Evolutionary conservation across 768 basidiomycete species (phyloP).

Genomic region (Russula compacta): DNA sequence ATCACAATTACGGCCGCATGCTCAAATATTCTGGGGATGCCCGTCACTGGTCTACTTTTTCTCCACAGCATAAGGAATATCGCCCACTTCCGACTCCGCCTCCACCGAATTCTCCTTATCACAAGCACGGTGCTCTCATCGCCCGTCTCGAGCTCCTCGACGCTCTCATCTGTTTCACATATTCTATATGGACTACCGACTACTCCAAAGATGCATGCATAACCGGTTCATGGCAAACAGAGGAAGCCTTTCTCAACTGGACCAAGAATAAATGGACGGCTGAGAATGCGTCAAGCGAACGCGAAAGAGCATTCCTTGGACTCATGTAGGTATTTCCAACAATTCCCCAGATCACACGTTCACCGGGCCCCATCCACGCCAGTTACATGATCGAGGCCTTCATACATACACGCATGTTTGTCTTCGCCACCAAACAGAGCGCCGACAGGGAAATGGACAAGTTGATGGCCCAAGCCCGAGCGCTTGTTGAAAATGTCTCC

Average conservation of each 20-base stretch:
- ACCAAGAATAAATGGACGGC: slow-evolving; percentile 60
- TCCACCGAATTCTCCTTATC: slow-evolving; percentile 56
- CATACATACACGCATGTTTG: slow-evolving; percentile 48
- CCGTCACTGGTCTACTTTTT: slow-evolving; percentile 67
- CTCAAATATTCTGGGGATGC: slow-evolving; percentile 82
- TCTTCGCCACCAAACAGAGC: slow-evolving; percentile 30
- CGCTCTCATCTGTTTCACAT: slow-evolving; percentile 76
- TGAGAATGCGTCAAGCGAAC: slow-evolving; percentile 36
- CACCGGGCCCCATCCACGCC: slow-evolving; percentile 26
- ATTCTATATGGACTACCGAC: slow-evolving; percentile 74
- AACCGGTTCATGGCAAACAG: slow-evolving; percentile 57
- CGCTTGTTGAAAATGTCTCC: slow-evolving; percentile 21
- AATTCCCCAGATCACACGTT: slow-evolving; percentile 25
- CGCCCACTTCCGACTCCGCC: slow-evolving; percentile 56
- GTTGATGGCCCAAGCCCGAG: slow-evolving; percentile 18
- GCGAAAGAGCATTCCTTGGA: slow-evolving; percentile 57
- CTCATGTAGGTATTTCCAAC: slow-evolving; percentile 53
- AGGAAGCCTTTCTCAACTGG: slow-evolving; percentile 60
- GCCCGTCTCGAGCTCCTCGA: slow-evolving; percentile 74
- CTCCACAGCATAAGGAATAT: slow-evolving; percentile 54
- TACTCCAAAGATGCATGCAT: slow-evolving; percentile 46
- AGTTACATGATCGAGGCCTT: slow-evolving; percentile 77
- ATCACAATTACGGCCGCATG: slow-evolving; percentile 56
- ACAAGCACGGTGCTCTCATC: slow-evolving; percentile 66
- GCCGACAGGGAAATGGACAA: slow-evolving; percentile 19